phyloP scores from a whole-genome alignment of 352 stramenopile genomes.

The Elongisporangium undulatum region DNA sequence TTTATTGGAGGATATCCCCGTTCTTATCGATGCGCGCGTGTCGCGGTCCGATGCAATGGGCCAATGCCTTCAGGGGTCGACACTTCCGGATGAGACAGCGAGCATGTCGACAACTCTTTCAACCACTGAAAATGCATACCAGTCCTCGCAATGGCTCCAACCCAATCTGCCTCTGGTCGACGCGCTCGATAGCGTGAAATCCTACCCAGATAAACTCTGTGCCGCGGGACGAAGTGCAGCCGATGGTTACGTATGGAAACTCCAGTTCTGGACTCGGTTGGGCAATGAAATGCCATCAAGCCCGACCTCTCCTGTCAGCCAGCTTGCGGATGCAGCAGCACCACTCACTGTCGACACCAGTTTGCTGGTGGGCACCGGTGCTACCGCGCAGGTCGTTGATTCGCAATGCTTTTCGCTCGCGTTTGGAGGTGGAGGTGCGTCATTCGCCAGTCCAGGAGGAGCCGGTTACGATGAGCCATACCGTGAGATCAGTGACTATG shows the following conservation, averaged over 20 bases:
- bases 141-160: slow-evolving; percentile 48
- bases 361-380: slow-evolving; percentile 42
- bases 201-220: slow-evolving; percentile 74
- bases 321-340: slow-evolving; percentile 21
- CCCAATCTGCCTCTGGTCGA: slow-evolving; percentile 38
- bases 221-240: slow-evolving; percentile 66
- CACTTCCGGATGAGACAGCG: slow-evolving; percentile 42
- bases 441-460: slow-evolving; percentile 44
- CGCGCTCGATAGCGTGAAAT: slow-evolving; percentile 39
- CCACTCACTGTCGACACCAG: slow-evolving; percentile 36
- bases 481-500: slow-evolving; percentile 11
- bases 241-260: slow-evolving; percentile 86
- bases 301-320: slow-evolving; percentile 48
- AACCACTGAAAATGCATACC: slow-evolving; percentile 21
- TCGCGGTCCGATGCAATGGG: slow-evolving; percentile 56
- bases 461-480: slow-evolving; percentile 40
- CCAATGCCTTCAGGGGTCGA: slow-evolving; percentile 58
- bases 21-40: slow-evolving; percentile 66
- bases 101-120: slow-evolving; percentile 25
- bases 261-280: slow-evolving; percentile 85
- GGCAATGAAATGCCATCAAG: slow-evolving; percentile 81
- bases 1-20: slow-evolving; percentile 41
- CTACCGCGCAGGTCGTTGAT: slow-evolving; percentile 50
- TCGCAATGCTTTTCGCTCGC: slow-evolving; percentile 87
- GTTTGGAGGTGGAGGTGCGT: slow-evolving; percentile 84